Evolutionary conservation across 2,329 filamentous ascomycete genomes (phyloP).

Genomic region (Penicillium sp.): DNA sequence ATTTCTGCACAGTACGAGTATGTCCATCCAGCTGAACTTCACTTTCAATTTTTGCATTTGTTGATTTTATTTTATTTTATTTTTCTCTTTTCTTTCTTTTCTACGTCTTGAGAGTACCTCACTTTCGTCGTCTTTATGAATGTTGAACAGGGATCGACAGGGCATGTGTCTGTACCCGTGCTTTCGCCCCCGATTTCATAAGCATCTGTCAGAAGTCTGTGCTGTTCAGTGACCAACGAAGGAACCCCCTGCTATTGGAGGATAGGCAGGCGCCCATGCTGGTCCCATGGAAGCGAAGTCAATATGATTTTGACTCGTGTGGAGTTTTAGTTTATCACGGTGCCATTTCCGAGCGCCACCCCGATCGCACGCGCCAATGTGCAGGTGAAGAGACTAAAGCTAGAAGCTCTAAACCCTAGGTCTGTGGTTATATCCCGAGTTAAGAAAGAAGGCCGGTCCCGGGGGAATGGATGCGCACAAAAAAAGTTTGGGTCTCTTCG

Average conservation of each 20-base stretch:
- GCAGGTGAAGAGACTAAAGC: background rate
- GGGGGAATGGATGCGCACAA: background rate
- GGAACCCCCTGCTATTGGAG: background rate
- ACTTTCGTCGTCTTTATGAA: background rate
- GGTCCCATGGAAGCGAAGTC: constrained; percentile 1
- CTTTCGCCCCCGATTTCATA: background rate
- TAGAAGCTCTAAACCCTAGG: background rate
- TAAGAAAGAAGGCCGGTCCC: background rate
- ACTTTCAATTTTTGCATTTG: background rate
- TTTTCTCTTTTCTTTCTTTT: background rate
- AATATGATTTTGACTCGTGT: constrained; percentile 2
- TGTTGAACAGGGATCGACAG: constrained; percentile 13
- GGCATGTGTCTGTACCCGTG: constrained; percentile 5
- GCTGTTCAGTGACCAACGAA: background rate
- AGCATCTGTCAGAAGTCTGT: constrained; percentile 13
- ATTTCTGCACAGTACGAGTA: background rate
- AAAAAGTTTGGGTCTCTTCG: background rate
- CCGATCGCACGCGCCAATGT: constrained; percentile 11
- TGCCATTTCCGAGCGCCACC: constrained; percentile 12
- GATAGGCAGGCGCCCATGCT: background rate
- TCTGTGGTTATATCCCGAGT: background rate
- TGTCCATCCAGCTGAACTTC: background rate
- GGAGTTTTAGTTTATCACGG: background rate
- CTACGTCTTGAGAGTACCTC: background rate
- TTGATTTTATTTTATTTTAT: background rate